Evolutionary conservation across 257 asterid genomes (phyloP), one percentile per base, ranked within the genome.

Genomic region (Echium plantagineum): DNA sequence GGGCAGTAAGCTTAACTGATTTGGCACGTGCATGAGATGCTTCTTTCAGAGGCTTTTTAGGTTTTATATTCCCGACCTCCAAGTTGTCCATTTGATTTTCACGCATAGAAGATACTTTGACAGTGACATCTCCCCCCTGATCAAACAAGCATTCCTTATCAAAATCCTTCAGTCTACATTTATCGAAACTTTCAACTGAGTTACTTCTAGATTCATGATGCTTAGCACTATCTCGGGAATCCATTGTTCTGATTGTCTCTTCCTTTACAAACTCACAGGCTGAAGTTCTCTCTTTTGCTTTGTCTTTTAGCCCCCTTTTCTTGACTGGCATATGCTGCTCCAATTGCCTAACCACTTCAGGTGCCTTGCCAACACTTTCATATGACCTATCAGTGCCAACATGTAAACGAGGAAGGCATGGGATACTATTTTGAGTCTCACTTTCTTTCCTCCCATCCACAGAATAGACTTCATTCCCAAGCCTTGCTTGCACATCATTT

Each of bases 361-460:
- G 52, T 49, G 65, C 57, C 63, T 55, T 58, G 53, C 63, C 61
- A 64, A 70, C 70, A 52, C 62, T 68, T 69, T 47, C 63, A 22
- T 49, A 60, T 63, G 66, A 69, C 61, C 58, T 66, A 59, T 60
- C 62, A 63, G 65, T 55, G 61, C 70, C 63, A 49, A 66, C 64
- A 58, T 58, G 61, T 64, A 63, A 58, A 52, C 54, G 53, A 66
- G 71, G 61, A 47, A 77, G 58, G 60, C 64, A 73, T 56, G 64
- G 65, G 55, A 60, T 75, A 69, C 68, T 69, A 57, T 75, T 73
- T 59, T 69, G 60, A 62, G 58, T 66, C 72, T 79, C 79, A 55
- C 71, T 72, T 48, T 67, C 80, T 63, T 58, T 70, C 55, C 78
- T 77, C 78, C 62, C 62, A 65, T 75, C 76, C 65, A 66, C 75